phyloP scores from a whole-genome alignment of 805 yeast species.

The Candida silvatica region DNA sequence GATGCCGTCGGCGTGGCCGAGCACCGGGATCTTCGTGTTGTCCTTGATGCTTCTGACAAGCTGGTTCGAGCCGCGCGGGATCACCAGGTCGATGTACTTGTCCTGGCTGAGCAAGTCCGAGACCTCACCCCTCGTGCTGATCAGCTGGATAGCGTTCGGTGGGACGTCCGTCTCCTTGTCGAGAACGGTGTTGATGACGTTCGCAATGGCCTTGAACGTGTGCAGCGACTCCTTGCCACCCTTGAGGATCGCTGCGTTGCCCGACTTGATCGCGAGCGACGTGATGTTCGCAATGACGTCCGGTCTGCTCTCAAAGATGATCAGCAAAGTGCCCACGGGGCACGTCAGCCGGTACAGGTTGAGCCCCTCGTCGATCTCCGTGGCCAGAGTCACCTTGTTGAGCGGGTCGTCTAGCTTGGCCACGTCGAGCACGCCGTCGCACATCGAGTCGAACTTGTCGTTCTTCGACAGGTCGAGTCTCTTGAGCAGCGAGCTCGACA shows the following conservation, averaged over 20 bases:
- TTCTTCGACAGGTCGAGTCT: constrained; percentile 75
- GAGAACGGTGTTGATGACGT: constrained; percentile 55
- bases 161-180: constrained; percentile 62
- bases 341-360: constrained; percentile 77
- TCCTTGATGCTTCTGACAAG: constrained; percentile 80
- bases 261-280: constrained; percentile 91
- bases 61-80: constrained; percentile 96
- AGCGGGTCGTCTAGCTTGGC: constrained; percentile 86
- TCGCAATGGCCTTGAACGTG: constrained; percentile 78
- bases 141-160: constrained; percentile 71
- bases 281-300: constrained; percentile 98
- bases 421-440: constrained; percentile 90
- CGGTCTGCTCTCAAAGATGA: constrained; percentile 94
- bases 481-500: constrained; percentile 68
- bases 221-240: constrained; percentile 93
- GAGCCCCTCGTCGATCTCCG: constrained; percentile 83
- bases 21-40: constrained; percentile 88
- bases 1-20: constrained; percentile 98
- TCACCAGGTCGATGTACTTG: constrained; percentile 84
- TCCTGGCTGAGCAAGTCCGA: constrained; percentile 79
- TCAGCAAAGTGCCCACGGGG: constrained; percentile 89
- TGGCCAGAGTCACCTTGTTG: constrained; percentile 78
- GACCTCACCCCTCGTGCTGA: constrained; percentile 85
- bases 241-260: constrained; percentile 92
- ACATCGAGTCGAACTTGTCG: constrained; percentile 88